Base-by-base conservation (phyloP, 345 rosid genomes). In the Pseudoturritis turrita region DNA sequence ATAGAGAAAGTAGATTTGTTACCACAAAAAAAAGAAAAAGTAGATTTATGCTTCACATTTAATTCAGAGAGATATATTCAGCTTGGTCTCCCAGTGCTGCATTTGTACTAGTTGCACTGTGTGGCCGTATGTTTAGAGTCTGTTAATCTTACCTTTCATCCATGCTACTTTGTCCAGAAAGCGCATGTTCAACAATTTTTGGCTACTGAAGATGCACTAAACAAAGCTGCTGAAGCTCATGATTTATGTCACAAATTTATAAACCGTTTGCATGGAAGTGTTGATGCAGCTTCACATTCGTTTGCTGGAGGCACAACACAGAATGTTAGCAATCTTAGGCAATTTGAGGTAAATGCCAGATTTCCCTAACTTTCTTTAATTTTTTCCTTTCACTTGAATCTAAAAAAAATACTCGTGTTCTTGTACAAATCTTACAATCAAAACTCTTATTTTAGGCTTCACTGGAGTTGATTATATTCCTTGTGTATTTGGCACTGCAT, bases 151-250 rank as follows among this genome's bases (percentile, higher is more conserved):
- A 33, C 50, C 58, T 70, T 41, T 52, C 9, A 19, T 45, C 19
- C 58, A 46, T 22, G 36, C 72, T 71, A 71, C 33, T 29, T 5
- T 72, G 22, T 72, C 44, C 97, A 94, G 87, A 88, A 93, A 85
- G 98, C 97, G 45, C 97, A 93, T 78, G 96, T 90, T 71, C 92
- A 93, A 74, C 98, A 90, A 80, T 90, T 93, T 86, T 77, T 90
- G 80, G 97, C 94, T 40, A 90, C 97, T 79, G 96, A 93, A 83
- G 96, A 89, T 82, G 89, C 98, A 47, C 79, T 85, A 43, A 90
- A 89, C 82, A 93, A 87, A 85, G 89, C 96, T 77, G 87, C 87
- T 25, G 96, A 90, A 81, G 94, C 98, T 62, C 86, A 92, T 77
- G 83, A 84, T 68, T 79, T 87, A 56, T 86, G 83, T 77, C 85